These are phyloP conservation scores for Rubia tinctorum DNA, from an alignment of 305 asterid species.

Conservation along the genomic window DNA sequence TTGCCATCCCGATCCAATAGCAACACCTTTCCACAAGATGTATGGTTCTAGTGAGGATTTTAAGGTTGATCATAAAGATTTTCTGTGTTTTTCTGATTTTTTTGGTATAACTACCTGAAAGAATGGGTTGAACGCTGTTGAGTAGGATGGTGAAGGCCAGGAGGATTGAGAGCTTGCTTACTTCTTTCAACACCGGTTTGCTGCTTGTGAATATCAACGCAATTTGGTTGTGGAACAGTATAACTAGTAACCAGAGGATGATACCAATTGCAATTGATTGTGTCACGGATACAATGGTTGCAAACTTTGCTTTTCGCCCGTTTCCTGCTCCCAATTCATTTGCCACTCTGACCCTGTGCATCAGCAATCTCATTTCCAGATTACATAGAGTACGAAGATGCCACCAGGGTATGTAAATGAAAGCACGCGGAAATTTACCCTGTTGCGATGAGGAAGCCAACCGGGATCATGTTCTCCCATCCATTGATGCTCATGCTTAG, in stretches of 20 bases:
- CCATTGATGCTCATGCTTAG: constrained; percentile 15
- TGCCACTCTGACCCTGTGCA: too few species aligned
- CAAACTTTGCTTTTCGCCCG: too few species aligned
- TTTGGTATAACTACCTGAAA: constrained; percentile 45
- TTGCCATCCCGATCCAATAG: constrained; percentile 97
- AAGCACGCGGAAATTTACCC: not conserved
- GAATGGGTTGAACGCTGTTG: constrained; percentile 86
- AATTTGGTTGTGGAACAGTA: too few species aligned
- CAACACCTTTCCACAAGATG: constrained; percentile 51
- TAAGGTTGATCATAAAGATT: not conserved
- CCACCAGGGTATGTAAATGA: not conserved
- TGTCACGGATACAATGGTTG: too few species aligned
- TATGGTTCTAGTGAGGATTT: not conserved
- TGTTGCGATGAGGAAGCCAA: constrained; percentile 1
- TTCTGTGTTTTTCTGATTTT: not conserved
- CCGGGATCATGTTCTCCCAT: constrained; percentile 15
- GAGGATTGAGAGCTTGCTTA: constrained; percentile 24
- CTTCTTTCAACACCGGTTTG: too few species aligned
- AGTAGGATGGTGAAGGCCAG: constrained; percentile 76
- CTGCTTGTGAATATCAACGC: too few species aligned
- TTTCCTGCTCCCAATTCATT: too few species aligned
- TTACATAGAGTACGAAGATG: not conserved
- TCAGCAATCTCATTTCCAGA: too few species aligned
- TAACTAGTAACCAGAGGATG: too few species aligned
- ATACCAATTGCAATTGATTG: too few species aligned